phyloP scores from a whole-genome alignment of 495 filamentous ascomycete species.

The Entonaema liquescens region DNA sequence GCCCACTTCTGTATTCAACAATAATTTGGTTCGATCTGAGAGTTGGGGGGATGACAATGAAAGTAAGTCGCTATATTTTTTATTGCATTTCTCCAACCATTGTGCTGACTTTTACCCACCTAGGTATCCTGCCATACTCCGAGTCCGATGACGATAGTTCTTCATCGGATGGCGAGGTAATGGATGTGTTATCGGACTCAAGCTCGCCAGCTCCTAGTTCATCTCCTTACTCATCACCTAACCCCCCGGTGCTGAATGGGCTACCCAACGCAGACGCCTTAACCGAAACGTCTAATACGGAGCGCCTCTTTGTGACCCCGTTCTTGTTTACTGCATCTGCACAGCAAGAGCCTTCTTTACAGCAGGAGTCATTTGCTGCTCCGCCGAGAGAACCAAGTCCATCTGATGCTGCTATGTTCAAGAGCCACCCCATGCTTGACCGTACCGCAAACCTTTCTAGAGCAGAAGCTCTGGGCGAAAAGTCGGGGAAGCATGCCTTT shows the following conservation, averaged over 20 bases:
- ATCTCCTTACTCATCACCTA: conserved; percentile 10
- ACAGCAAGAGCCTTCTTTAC: conserved; percentile 1
- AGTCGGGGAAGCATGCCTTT: conserved; percentile 51
- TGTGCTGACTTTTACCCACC: not conserved
- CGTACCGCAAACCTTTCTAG: conserved; percentile 5
- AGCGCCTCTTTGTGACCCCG: conserved; percentile 16
- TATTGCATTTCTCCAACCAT: not conserved
- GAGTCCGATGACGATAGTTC: conserved; percentile 19
- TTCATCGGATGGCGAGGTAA: conserved; percentile 36
- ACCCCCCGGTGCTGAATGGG: conserved; percentile 35
- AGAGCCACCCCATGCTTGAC: conserved; percentile 35
- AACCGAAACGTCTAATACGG: conserved; percentile 52
- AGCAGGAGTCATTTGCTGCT: not conserved
- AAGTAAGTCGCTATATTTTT: conserved; percentile 2
- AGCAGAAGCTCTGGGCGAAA: conserved; percentile 44
- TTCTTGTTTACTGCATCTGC: conserved; percentile 19
- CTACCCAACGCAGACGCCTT: conserved; percentile 46
- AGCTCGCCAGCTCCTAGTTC: conserved; percentile 46
- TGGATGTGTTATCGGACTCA: conserved; percentile 34
- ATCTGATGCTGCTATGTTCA: conserved; percentile 57
- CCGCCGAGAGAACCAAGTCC: conserved; percentile 49
- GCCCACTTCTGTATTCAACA: not conserved
- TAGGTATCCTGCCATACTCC: conserved; percentile 12
- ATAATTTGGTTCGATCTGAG: not conserved
- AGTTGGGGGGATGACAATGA: conserved; percentile 16